Percentiles rank a stretch among this genome's conserved stretches.
Evolutionary conservation across 2,329 filamentous ascomycete species (phyloP).

Genomic region (Clonostachys rhizophaga): DNA sequence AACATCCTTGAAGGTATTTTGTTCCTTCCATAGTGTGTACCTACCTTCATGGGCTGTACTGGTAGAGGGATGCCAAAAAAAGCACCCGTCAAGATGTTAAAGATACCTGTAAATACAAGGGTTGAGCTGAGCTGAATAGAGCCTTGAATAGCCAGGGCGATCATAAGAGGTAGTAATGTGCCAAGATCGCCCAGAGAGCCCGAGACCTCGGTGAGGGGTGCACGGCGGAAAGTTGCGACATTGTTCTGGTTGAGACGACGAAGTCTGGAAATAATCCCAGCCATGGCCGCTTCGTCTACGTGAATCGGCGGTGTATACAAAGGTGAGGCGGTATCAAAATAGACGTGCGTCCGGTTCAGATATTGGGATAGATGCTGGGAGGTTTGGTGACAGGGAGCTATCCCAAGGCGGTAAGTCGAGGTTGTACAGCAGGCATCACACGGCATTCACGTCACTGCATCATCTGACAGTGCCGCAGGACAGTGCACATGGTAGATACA

Average conservation of each 20-base stretch:
- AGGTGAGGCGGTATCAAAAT: too few species aligned
- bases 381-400: too few species aligned
- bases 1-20: neutral
- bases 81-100: conserved; percentile 78
- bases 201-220: conserved; percentile 69
- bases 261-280: conserved; percentile 6
- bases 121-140: conserved; percentile 82
- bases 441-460: too few species aligned
- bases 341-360: too few species aligned
- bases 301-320: too few species aligned
- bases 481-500: too few species aligned
- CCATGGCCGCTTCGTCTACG: too few species aligned
- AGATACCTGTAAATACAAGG: conserved; percentile 81
- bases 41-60: conserved; percentile 78
- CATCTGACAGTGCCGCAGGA: too few species aligned
- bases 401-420: too few species aligned
- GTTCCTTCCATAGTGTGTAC: neutral
- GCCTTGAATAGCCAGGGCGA: conserved; percentile 72
- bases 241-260: conserved; percentile 38
- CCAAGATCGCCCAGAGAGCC: conserved; percentile 85
- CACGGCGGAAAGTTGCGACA: conserved; percentile 36
- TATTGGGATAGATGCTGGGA: too few species aligned
- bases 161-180: conserved; percentile 83
- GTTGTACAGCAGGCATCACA: too few species aligned
- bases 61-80: conserved; percentile 86